phyloP scores from a whole-genome alignment of 371 early-diverging fungal genomes.

The Mortierella sp. region DNA sequence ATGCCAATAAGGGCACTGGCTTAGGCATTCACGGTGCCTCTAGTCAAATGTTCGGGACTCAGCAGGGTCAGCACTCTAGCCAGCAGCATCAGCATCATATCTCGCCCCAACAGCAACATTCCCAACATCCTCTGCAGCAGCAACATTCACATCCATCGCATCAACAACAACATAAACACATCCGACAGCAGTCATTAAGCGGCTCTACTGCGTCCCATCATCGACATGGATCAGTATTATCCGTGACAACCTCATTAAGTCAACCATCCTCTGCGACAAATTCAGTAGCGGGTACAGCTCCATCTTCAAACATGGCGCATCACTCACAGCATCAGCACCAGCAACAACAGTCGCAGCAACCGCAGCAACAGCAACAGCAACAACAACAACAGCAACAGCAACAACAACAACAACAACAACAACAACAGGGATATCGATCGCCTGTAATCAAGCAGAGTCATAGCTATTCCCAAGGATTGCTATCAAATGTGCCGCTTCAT shows the following conservation, averaged over 20 bases:
- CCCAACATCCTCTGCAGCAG: neutral
- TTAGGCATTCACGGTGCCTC: conserved; percentile 15
- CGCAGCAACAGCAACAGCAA: conserved; percentile 15
- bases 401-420: conserved; percentile 12
- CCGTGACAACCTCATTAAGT: neutral
- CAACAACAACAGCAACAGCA: neutral
- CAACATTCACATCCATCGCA: neutral
- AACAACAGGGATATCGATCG: conserved; percentile 30
- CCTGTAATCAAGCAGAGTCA: conserved; percentile 15
- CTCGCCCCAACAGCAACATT: conserved; percentile 4
- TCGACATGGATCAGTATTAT: neutral
- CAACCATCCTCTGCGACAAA: neutral
- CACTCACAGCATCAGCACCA: conserved; percentile 24
- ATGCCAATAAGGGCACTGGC: neutral
- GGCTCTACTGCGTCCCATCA: neutral
- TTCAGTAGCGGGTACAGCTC: neutral
- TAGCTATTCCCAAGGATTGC: conserved; percentile 16
- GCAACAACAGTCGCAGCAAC: conserved; percentile 2
- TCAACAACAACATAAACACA: neutral
- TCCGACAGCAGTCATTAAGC: conserved; percentile 5
- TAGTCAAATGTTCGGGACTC: conserved; percentile 4
- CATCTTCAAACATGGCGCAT: neutral
- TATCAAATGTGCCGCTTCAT: conserved; percentile 6
- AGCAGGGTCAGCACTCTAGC: conserved; percentile 4
- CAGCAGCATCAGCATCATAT: neutral